phyloP scores from a whole-genome alignment of 139 green algal species.

The Chlamydomonas sp. region DNA sequence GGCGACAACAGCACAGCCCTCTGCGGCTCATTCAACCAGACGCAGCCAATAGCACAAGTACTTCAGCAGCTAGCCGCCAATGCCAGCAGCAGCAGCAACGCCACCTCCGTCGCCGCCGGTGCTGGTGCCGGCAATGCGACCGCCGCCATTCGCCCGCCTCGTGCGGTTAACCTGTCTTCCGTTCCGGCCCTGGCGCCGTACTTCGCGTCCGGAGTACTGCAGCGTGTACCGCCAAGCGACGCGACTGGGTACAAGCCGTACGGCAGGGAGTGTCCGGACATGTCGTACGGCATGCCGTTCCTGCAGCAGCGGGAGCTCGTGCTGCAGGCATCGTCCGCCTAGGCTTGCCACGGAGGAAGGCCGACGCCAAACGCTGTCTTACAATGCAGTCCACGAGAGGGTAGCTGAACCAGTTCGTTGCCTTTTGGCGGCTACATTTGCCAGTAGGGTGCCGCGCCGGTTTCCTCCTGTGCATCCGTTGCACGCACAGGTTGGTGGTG shows the following conservation, averaged over 20 bases:
- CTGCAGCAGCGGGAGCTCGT: no score
- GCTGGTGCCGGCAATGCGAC: not conserved
- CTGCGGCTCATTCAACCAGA: not conserved
- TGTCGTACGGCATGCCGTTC: slow-evolving; percentile 2
- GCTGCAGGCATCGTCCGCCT: no score
- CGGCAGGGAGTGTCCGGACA: slow-evolving; percentile 5
- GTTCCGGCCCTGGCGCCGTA: slow-evolving; percentile 1
- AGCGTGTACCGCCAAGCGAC: not conserved
- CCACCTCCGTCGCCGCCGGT: not conserved
- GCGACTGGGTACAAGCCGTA: slow-evolving; percentile 2
- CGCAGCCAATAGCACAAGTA: not conserved
- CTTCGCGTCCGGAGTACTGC: slow-evolving; percentile 4
- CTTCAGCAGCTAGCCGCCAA: not conserved
- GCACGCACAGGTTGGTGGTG: no score
- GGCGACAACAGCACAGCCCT: slow-evolving; percentile 9
- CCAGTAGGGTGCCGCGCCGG: no score
- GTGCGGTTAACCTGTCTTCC: not conserved
- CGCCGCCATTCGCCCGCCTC: not conserved
- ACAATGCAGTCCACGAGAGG: no score
- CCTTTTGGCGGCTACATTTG: no score
- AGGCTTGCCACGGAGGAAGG: no score
- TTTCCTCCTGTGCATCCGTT: no score
- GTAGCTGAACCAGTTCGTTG: no score
- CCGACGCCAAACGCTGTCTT: no score
- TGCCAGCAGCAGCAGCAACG: not conserved